A percentile compares a stretch with the other conserved stretches of the same genome.
Conservation (phyloP, 176 grass and related monocot species). For the Urochloa ruziziensis region DNA sequence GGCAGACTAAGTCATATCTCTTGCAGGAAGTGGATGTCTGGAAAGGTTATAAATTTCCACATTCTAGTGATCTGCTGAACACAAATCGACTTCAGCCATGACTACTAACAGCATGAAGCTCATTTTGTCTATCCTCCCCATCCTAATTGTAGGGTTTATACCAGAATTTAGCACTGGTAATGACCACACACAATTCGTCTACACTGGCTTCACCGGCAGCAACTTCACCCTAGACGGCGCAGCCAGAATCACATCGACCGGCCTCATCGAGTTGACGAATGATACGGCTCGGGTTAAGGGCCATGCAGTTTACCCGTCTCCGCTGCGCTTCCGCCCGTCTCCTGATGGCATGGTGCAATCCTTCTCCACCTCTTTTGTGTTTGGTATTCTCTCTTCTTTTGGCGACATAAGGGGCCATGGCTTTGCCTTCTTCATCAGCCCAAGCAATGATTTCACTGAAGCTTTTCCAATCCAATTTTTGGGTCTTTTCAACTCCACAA, state of each 20-base stretch:
- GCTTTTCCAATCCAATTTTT: conserved; percentile 11
- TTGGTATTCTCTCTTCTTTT: conserved; percentile 22
- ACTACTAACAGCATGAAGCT: background rate
- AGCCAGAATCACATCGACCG: background rate
- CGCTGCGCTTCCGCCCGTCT: background rate
- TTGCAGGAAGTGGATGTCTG: background rate
- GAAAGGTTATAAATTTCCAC: background rate
- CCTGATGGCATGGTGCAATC: conserved; percentile 1
- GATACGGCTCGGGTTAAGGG: conserved; percentile 12
- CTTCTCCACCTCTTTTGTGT: conserved; percentile 37
- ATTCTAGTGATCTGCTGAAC: background rate
- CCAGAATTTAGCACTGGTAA: too few relatives aligned
- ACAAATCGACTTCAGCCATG: background rate
- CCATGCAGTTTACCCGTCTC: background rate
- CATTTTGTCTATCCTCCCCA: background rate
- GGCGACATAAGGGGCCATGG: conserved; percentile 35
- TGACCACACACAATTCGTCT: conserved; percentile 1
- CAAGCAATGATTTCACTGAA: background rate
- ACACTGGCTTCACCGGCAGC: conserved; percentile 13
- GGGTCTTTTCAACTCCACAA: conserved; percentile 15
- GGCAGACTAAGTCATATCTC: background rate
- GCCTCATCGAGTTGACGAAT: conserved; percentile 19
- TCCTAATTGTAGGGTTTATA: background rate
- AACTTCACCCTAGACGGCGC: conserved; percentile 21
- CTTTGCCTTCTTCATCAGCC: conserved; percentile 30